phyloP scores from a whole-genome alignment of 331 rosid species.

The Malus hybrid region DNA sequence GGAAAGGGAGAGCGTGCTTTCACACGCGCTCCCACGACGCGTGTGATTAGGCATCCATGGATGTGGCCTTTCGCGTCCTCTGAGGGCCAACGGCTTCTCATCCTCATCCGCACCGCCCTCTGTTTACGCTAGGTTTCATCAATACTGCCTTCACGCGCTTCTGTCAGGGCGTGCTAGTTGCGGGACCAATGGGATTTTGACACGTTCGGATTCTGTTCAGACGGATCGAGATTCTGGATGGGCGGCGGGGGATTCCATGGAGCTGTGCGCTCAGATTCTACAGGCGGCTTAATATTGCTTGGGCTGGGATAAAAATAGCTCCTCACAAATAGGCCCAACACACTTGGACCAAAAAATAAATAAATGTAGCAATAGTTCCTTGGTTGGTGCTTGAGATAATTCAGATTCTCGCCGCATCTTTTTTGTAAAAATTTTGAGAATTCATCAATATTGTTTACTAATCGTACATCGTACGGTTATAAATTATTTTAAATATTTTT shows the following conservation, averaged over 20 bases:
- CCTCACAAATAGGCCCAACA: no score
- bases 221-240: slow-evolving; percentile 15
- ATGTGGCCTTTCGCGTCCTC: slow-evolving; percentile 27
- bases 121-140: background rate
- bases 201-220: background rate
- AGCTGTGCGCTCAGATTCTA: background rate
- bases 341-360: no score
- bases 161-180: background rate
- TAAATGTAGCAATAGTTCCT: no score
- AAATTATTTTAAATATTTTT: no score
- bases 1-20: background rate
- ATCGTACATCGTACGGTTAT: no score
- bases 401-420: no score
- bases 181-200: background rate
- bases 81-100: slow-evolving; percentile 13
- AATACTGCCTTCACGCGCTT: background rate
- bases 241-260: background rate
- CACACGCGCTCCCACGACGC: slow-evolving; percentile 14
- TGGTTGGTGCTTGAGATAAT: no score
- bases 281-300: background rate
- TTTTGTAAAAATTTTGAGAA: no score
- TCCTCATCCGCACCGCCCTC: slow-evolving; percentile 3
- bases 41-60: slow-evolving; percentile 1
- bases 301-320: background rate
- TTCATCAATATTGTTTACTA: no score